Evolutionary conservation across 768 basidiomycete genomes (phyloP).

Genomic region (Amanita muscaria): DNA sequence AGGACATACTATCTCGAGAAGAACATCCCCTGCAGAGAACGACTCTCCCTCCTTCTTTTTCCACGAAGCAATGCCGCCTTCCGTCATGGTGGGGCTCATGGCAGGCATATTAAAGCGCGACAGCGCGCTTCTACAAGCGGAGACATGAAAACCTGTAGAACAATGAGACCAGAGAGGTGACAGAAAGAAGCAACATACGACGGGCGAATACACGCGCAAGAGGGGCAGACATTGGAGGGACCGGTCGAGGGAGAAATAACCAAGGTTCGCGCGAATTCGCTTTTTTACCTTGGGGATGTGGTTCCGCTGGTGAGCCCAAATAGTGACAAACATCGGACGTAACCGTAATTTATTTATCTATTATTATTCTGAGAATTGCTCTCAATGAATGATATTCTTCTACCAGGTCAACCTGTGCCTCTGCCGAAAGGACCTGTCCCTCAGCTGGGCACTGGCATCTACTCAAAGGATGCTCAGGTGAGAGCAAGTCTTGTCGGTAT

Average conservation of each 20-base stretch:
- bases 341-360: conserved; percentile 5
- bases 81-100: conserved; percentile 99
- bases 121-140: conserved; percentile 69
- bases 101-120: conserved; percentile 93
- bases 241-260: conserved; percentile 15
- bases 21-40: conserved; percentile 84
- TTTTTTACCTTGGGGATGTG: conserved; percentile 22
- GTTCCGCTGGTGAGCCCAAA: conserved; percentile 16
- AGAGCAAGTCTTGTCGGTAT: conserved; percentile 67
- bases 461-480: conserved; percentile 50
- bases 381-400: conserved; percentile 26
- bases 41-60: conserved; percentile 94
- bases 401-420: conserved; percentile 75
- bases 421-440: conserved; percentile 46
- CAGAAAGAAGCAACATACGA: conserved; percentile 33
- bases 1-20: conserved; percentile 78
- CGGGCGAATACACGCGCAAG: conserved; percentile 60
- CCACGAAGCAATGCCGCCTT: conserved; percentile 96
- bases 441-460: conserved; percentile 58
- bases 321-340: conserved; percentile 20
- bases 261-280: conserved; percentile 4
- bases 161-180: neutral
- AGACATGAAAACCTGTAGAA: conserved; percentile 71
- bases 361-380: too few relatives aligned
- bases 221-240: conserved; percentile 47